Percentiles rank a stretch among this genome's conserved stretches.
Evolutionary conservation across 768 basidiomycete species (phyloP).

Genomic region (Hericium erinaceus): DNA sequence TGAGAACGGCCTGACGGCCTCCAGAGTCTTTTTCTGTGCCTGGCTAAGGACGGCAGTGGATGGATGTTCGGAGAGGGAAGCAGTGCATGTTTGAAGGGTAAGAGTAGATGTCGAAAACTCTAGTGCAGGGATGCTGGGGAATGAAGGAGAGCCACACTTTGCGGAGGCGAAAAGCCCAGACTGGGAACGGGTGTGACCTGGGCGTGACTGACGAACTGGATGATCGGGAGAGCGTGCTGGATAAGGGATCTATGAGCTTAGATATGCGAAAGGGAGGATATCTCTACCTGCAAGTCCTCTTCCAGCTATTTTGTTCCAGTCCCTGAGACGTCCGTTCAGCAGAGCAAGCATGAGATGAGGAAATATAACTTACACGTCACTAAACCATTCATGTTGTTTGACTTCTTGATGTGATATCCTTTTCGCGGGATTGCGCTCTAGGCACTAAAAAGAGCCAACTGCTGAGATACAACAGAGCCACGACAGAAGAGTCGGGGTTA

Average conservation of each 20-base stretch:
- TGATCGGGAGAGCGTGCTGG: background rate
- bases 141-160: no score
- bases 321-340: background rate
- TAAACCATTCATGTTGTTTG: slow-evolving; percentile 5
- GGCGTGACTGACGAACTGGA: background rate
- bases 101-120: no score
- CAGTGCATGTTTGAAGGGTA: background rate
- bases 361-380: slow-evolving; percentile 5
- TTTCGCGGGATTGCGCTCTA: slow-evolving; percentile 11
- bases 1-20: slow-evolving; percentile 1
- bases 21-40: background rate
- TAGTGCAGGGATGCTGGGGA: no score
- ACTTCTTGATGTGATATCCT: slow-evolving; percentile 4
- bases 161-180: no score
- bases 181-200: background rate
- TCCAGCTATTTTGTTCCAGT: slow-evolving; percentile 5
- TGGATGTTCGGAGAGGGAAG: background rate
- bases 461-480: background rate
- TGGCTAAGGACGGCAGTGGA: background rate
- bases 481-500: background rate
- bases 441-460: slow-evolving; percentile 3
- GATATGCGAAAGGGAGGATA: background rate
- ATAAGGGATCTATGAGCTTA: background rate
- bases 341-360: background rate
- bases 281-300: background rate